Base-by-base conservation (phyloP, 1,139 yeast species). In the Sugiyamaella grinbergsii region DNA sequence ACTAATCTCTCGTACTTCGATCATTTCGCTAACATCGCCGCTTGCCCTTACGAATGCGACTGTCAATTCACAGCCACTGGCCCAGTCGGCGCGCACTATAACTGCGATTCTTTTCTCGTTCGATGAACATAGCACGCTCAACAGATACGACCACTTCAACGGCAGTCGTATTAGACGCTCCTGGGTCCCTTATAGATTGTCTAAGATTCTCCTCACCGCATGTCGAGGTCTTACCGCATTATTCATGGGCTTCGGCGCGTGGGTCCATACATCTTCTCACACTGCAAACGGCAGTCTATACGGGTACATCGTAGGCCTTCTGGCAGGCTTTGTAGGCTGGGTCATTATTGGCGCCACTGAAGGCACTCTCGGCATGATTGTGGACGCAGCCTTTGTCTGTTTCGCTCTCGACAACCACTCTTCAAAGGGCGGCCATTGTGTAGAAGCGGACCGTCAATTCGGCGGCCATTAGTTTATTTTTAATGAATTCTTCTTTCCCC, bases 281-380 rank as follows among this genome's bases (percentile, higher is more conserved):
- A 53, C 62, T 31, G 61, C 62, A 16, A 62, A 62, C 20, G 67
- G 69, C 19, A 63, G 72, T 36, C 60, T 69, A 6, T 72, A 71
- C 49, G 75, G 74, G 7, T 73, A 71, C 51, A 56, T 69, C 10
- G 68, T 72, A 5, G 76, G 74, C 1, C 54, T 72, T 13, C 57
- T 72, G 11, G 73, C 73, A 1, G 71, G 71, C 15, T 66, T 68
- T 43, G 65, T 71, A 16, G 76, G 76, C 10, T 73, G 75, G 75
- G 68, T 71, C 29, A 68, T 72, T 7, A 65, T 72, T 22, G 77
- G 77, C 1, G 71, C 75, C 10, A 69, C 74, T 8, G 77, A 73
- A 53, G 73, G 74, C 4, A 67, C 70, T 6, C 60, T 73, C 43
- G 63, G 72, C 52, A 70, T 67, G 66, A 63, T 71, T 43, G 69